Evolutionary conservation across 352 stramenopile species (phyloP), one percentile per base, ranked within the genome.

Genomic region (Pythium coloratum): DNA sequence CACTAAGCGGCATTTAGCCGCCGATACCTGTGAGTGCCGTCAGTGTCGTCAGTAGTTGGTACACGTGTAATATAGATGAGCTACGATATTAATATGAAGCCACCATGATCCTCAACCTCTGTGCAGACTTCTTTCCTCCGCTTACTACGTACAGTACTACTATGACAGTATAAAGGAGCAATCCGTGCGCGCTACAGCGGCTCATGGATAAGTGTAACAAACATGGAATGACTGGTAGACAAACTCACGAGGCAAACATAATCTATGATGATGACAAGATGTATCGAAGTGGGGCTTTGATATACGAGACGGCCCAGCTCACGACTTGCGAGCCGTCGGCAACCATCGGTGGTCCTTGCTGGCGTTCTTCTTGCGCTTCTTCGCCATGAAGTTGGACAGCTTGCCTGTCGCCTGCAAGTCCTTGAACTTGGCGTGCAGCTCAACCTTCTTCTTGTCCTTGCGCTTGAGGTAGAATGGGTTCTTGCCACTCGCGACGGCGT

Each of bases 291-390:
- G 18, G 30, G 46, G n/a, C 2, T 32, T 13, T 14, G 20, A n/a
- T 30, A 9, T 26, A 26, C 42, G 3, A 14, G 6, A 50, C 3
- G 46, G 4, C 32, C n/a, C n/a, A 14, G 14, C 36, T 70, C 46
- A 77, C 10, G 71, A 63, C 76, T 93, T 95, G 67, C 87, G 84
- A 66, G 91, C 80, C 34, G 86, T 94, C 5, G 92, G 92, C 57
- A 98, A 62, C 88, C 91, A 97, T 62, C 89, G 75, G 76, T 96
- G 89, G 69, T 98, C 92, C 62, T 98, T 98, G 73, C 86, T 94
- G 50, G 92, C 91, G 70, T 97, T 97, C 78, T 96, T 96, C 80
- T 96, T 97, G 57, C 92, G 82, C 65, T 96, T 96, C 73, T 97
- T 97, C 57, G 92, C 89, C 89, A 98, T 94, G 66, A 96, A 97